These are phyloP conservation scores for Leccinum brunneo-olivaceum DNA, from an alignment of 1,284 basidiomycete genomes.

Conservation along the genomic window DNA sequence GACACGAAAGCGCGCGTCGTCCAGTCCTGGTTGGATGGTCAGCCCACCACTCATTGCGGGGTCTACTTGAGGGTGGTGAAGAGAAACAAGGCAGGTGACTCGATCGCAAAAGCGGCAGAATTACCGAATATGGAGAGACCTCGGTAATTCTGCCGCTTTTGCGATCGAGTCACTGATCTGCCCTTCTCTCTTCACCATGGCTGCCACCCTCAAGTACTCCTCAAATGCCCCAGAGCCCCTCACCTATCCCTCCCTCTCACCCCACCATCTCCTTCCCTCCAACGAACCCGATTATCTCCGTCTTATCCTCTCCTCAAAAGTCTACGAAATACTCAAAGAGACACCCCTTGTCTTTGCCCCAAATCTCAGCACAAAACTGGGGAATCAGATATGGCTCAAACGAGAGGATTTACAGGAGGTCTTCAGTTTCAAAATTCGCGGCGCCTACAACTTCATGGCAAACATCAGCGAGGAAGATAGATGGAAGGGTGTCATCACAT, in stretches of 20 bases:
- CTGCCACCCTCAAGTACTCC: conserved; percentile 58
- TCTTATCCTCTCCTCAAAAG: conserved; percentile 88
- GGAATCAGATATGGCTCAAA: conserved; percentile 94
- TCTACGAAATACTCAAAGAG: conserved; percentile 90
- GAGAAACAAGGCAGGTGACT: no score
- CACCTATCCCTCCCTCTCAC: conserved; percentile 59
- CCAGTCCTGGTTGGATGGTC: not conserved
- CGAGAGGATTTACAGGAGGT: conserved; percentile 94
- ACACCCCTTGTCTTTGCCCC: conserved; percentile 86
- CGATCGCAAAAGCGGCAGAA: no score
- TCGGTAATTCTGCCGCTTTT: conserved; percentile 18
- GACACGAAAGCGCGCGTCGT: conserved; percentile 1
- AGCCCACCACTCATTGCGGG: not conserved
- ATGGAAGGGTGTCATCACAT: conserved; percentile 97
- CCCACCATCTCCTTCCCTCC: conserved; percentile 60
- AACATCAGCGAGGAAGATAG: conserved; percentile 82
- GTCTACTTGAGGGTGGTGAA: no score
- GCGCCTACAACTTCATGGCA: conserved; percentile 99
- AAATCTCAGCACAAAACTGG: conserved; percentile 81
- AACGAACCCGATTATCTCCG: conserved; percentile 89
- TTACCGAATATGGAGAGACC: no score
- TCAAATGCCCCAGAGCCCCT: conserved; percentile 61
- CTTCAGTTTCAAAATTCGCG: conserved; percentile 97
- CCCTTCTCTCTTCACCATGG: conserved; percentile 30
- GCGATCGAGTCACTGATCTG: conserved; percentile 8